Evolutionary conservation across 805 yeast genomes (phyloP), one percentile per base, ranked within the genome.

Genomic region (Candida piceae): DNA sequence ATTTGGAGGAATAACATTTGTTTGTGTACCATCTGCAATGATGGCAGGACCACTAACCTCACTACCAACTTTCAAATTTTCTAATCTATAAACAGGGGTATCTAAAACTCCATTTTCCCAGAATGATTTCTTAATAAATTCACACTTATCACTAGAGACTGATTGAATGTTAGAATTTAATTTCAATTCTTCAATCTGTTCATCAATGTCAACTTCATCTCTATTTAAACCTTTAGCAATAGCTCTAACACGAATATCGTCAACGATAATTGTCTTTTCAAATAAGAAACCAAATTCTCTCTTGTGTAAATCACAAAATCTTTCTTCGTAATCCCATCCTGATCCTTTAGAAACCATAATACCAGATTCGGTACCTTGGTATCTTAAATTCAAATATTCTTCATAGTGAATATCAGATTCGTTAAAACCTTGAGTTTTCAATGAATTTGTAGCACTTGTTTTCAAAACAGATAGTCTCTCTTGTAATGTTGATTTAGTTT

Each of bases 351-450:
- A 41, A n/a, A 84, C 76, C 84, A 88, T 82, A 44, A 89, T 62
- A 28, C 83, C 80, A 3, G 96, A 83, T 52, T 89, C 96, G n/a
- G 95, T 82, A 7, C 96, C 96, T 44, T 76, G 76, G 54, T 84
- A 89, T 52, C 94, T 71, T 69, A 88, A 64, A 54, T 88, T 88
- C 44, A 88, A 62, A 48, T 72, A 84, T 30, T 73, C 72, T 51
- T 87, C 94, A 37, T 70, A 66, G 18, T 50, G 55, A 17, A 85
- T 69, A 17, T 67, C 62, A 4, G 60, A 57, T 4, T 57, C 58
- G 0, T 48, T 28, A 45, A 79, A 74, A 0, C 85, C 84, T 57
- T 87, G 95, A 1, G 44, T 45, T 2, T 34, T 38, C 26, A 74
- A 66, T 30, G 69, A 63, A 5, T 40, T 46, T 0, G 58, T 46